Percentiles rank a stretch among this genome's conserved stretches.
Conservation (phyloP, 371 early-diverging fungal genomes). For the Mortierella sp. region DNA sequence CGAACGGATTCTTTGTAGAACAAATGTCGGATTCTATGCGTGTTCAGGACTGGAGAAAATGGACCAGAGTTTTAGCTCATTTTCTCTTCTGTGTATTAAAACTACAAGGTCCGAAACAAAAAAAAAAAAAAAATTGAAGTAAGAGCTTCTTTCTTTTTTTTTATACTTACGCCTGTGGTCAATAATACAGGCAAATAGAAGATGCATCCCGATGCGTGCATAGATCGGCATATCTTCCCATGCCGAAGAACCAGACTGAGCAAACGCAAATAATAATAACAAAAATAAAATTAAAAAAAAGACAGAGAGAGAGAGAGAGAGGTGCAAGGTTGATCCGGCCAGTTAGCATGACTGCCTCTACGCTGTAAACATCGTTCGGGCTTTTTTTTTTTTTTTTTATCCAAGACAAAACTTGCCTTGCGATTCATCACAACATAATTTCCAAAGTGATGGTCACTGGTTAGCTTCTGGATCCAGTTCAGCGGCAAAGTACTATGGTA, state of each 20-base stretch:
- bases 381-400: no score
- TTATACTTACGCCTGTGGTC: slow-evolving; percentile 49
- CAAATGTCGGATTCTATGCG: slow-evolving; percentile 59
- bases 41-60: slow-evolving; percentile 52
- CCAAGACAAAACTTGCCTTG: slow-evolving; percentile 55
- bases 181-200: slow-evolving; percentile 57
- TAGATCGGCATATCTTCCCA: slow-evolving; percentile 68
- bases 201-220: slow-evolving; percentile 65
- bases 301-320: neutral
- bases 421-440: slow-evolving; percentile 58
- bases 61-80: neutral
- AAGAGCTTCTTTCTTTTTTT: no score
- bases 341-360: no score
- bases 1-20: slow-evolving; percentile 62
- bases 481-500: slow-evolving; percentile 36
- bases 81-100: no score
- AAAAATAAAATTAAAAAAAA: slow-evolving; percentile 3
- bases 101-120: neutral
- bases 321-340: no score
- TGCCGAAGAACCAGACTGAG: slow-evolving; percentile 54
- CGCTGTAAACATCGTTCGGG: no score
- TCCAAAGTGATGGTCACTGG: slow-evolving; percentile 58
- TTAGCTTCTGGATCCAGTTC: slow-evolving; percentile 46
- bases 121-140: neutral
- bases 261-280: no score